These are phyloP conservation scores for Fusarium multiceps DNA, from an alignment of 2,329 filamentous ascomycete genomes.

Conservation along the genomic window DNA sequence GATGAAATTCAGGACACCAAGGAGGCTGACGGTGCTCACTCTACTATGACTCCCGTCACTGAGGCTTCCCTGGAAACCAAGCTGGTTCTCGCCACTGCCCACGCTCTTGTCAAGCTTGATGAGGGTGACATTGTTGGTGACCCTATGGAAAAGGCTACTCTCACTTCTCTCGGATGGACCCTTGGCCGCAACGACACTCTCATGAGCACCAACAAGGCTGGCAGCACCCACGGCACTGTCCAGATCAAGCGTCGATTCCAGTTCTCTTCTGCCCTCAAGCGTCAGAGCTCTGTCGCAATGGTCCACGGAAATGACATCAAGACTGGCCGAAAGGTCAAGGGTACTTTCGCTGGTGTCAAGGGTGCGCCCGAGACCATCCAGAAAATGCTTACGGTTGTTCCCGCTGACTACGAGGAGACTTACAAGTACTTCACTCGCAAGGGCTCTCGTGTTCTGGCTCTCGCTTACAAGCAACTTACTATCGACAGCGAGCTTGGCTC, in stretches of 20 bases:
- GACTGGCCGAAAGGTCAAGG: conserved; percentile 79
- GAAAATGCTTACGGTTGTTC: conserved; percentile 87
- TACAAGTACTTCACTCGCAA: conserved; percentile 98
- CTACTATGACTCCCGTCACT: conserved; percentile 76
- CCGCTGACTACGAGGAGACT: conserved; percentile 93
- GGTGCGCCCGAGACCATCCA: conserved; percentile 97
- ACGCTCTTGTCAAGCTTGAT: conserved; percentile 94
- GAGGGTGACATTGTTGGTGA: conserved; percentile 98
- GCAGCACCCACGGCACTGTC: conserved; percentile 71
- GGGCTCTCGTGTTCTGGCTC: conserved; percentile 90
- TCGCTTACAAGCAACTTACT: conserved; percentile 93
- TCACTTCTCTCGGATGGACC: conserved; percentile 89
- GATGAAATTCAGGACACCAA: conserved; percentile 70
- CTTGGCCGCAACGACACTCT: conserved; percentile 91
- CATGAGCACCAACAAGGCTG: conserved; percentile 64
- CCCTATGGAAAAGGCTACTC: conserved; percentile 98
- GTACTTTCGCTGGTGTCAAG: conserved; percentile 95
- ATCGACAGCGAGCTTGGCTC: conserved; percentile 83
- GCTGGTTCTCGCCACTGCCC: conserved; percentile 91
- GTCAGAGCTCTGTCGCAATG: conserved; percentile 92
- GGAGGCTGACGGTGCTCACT: conserved; percentile 85
- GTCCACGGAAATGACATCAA: conserved; percentile 77
- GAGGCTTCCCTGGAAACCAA: conserved; percentile 84
- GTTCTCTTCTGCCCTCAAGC: conserved; percentile 95
- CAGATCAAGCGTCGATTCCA: conserved; percentile 98